A percentile compares a stretch with the other conserved stretches of the same genome.
These are phyloP conservation scores for Keithomyces neogunnii DNA, from an alignment of 2,329 filamentous ascomycete species.

Conservation along the genomic window DNA sequence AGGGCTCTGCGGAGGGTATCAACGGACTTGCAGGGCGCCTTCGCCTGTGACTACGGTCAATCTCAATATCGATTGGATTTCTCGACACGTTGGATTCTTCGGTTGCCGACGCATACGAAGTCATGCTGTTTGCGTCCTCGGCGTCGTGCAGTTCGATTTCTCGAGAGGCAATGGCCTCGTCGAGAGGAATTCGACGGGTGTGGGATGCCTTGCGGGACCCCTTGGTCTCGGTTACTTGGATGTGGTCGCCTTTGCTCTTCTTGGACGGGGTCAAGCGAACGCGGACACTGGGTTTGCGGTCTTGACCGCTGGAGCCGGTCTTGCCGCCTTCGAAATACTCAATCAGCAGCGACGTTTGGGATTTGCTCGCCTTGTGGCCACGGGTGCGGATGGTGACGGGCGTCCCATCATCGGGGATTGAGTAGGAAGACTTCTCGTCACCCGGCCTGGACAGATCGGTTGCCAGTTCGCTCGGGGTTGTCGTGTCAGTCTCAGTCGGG, in stretches of 20 bases:
- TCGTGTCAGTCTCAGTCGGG: constrained; percentile 66
- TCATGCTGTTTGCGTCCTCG: constrained; percentile 59
- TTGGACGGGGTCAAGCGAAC: constrained; percentile 73
- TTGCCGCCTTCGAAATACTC: constrained; percentile 89
- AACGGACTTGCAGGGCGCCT: constrained; percentile 61
- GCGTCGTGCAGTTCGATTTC: constrained; percentile 36
- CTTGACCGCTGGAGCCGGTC: constrained; percentile 42
- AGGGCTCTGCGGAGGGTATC: constrained; percentile 51
- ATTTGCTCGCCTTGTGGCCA: constrained; percentile 50
- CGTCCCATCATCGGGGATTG: constrained; percentile 77
- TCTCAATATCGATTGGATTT: constrained; percentile 83
- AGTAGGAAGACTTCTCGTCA: constrained; percentile 66
- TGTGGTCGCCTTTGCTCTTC: constrained; percentile 61
- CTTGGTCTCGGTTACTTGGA: constrained; percentile 78
- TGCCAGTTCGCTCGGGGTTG: constrained; percentile 51
- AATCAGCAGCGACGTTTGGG: constrained; percentile 85
- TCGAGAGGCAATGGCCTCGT: constrained; percentile 29
- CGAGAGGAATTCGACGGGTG: constrained; percentile 44
- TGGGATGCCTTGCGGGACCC: constrained; percentile 59
- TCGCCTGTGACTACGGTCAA: constrained; percentile 53
- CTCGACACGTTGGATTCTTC: constrained; percentile 71
- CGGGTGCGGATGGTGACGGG: constrained; percentile 86
- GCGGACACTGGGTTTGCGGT: constrained; percentile 73
- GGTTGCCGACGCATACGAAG: constrained; percentile 68
- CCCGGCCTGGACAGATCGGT: constrained; percentile 61